phyloP scores from a whole-genome alignment of 1,284 basidiomycete genomes.

The Cryptococcus wingfieldii region DNA sequence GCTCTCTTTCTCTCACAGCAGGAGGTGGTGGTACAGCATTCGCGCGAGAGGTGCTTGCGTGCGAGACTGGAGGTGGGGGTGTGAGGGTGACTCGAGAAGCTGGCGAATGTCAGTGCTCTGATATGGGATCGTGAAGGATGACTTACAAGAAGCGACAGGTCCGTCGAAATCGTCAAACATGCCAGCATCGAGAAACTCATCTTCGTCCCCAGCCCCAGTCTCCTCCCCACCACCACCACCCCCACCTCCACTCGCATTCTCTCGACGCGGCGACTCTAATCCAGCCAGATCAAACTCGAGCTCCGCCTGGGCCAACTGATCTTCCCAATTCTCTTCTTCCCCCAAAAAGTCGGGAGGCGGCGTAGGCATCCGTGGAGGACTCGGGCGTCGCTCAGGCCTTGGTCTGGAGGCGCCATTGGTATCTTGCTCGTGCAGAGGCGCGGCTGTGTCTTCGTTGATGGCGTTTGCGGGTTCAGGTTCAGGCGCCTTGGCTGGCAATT shows the following conservation, averaged over 20 bases:
- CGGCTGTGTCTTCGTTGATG: no score
- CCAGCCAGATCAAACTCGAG: slow-evolving; percentile 12
- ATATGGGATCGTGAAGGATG: not conserved
- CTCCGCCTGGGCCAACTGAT: slow-evolving; percentile 26
- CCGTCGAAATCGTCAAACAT: slow-evolving; percentile 18
- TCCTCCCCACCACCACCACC: not conserved
- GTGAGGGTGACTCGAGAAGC: slow-evolving; percentile 23
- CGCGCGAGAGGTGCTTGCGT: not conserved
- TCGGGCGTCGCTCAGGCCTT: not conserved
- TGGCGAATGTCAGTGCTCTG: slow-evolving; percentile 4
- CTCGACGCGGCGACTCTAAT: not conserved
- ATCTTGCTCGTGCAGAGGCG: no score
- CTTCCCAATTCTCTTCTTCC: slow-evolving; percentile 25
- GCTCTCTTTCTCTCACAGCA: not conserved
- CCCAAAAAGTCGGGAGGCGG: slow-evolving; percentile 19
- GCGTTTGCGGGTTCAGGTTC: no score
- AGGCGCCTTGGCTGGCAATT: not conserved
- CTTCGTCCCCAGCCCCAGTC: not conserved
- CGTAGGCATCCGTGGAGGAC: slow-evolving; percentile 9
- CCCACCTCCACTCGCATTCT: not conserved
- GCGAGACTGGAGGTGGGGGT: slow-evolving; percentile 15
- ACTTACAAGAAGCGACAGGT: slow-evolving; percentile 27
- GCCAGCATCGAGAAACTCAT: slow-evolving; percentile 13
- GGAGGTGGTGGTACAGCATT: not conserved
- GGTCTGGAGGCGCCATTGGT: no score